Evolutionary conservation across 495 filamentous ascomycete genomes (phyloP).

Genomic region (Neurospora sp.): DNA sequence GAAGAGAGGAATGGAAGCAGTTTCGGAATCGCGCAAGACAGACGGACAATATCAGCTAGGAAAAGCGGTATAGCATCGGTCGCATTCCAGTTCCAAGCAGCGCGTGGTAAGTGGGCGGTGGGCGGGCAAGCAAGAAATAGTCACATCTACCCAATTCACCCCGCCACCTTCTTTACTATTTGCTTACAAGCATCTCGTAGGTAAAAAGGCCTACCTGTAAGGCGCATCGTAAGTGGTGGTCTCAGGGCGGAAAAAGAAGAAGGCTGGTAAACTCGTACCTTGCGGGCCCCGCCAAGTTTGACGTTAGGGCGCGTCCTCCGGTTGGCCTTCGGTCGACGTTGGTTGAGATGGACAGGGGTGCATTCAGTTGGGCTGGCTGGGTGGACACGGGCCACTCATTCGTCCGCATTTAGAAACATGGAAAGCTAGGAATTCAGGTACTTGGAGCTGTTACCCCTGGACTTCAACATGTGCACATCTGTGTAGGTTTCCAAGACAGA

Average conservation of each 20-base stretch:
- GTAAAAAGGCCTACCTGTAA: not conserved
- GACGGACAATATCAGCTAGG: not conserved
- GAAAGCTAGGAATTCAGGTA: not conserved
- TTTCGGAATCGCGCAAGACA: not conserved
- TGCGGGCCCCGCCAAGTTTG: not conserved
- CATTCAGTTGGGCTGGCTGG: not conserved
- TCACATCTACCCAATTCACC: not conserved
- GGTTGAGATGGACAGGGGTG: not conserved
- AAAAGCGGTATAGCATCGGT: not conserved
- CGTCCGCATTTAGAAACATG: not conserved
- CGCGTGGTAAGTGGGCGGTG: not conserved
- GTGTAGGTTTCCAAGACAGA: not conserved
- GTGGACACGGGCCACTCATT: not conserved
- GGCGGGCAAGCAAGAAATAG: not conserved
- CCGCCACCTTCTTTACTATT: not conserved
- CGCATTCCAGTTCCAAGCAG: not conserved
- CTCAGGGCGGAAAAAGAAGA: not conserved
- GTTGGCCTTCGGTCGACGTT: not conserved
- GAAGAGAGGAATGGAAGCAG: not conserved
- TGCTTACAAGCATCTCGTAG: not conserved
- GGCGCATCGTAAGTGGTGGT: not conserved
- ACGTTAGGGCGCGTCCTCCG: not conserved
- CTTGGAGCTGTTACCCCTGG: not conserved
- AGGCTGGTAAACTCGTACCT: not conserved
- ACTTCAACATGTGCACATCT: not conserved